These are phyloP conservation scores for Trichosphaerium sp. DNA, from an alignment of 78 protist species.

Conservation along the genomic window DNA sequence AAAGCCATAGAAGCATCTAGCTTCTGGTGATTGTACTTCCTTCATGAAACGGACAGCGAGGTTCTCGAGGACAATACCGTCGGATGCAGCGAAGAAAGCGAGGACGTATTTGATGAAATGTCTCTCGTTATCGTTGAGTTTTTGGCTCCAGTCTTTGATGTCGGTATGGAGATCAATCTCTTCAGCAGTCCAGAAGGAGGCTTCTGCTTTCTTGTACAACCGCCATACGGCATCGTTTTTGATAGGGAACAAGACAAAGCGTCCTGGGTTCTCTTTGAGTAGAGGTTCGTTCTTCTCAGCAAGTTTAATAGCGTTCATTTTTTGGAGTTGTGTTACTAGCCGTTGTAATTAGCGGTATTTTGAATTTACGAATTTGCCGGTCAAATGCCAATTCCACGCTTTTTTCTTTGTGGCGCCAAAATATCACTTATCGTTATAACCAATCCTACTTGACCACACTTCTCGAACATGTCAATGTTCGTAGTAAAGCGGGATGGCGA, in stretches of 20 bases:
- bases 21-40: constrained; percentile 96
- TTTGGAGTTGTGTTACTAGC: too few species aligned
- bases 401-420: too few species aligned
- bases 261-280: constrained; percentile 48
- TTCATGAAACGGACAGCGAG: constrained; percentile 74
- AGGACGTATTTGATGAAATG: constrained; percentile 85
- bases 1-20: constrained; percentile 96
- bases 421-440: too few species aligned
- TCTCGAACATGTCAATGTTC: too few species aligned
- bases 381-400: too few species aligned
- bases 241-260: constrained; percentile 90
- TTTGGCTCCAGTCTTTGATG: constrained; percentile 62
- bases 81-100: constrained; percentile 96
- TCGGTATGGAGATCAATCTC: constrained; percentile 87
- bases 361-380: too few species aligned
- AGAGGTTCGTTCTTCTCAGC: constrained; percentile 34
- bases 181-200: constrained; percentile 94
- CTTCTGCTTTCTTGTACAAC: constrained; percentile 89
- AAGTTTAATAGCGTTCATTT: too few species aligned
- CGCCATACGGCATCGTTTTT: constrained; percentile 69
- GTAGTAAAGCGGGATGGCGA: too few species aligned
- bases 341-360: too few species aligned
- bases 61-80: constrained; percentile 97
- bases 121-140: constrained; percentile 75
- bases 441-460: too few species aligned